phyloP scores from a whole-genome alignment of 495 filamentous ascomycete species.

The Penicillium goetzii region DNA sequence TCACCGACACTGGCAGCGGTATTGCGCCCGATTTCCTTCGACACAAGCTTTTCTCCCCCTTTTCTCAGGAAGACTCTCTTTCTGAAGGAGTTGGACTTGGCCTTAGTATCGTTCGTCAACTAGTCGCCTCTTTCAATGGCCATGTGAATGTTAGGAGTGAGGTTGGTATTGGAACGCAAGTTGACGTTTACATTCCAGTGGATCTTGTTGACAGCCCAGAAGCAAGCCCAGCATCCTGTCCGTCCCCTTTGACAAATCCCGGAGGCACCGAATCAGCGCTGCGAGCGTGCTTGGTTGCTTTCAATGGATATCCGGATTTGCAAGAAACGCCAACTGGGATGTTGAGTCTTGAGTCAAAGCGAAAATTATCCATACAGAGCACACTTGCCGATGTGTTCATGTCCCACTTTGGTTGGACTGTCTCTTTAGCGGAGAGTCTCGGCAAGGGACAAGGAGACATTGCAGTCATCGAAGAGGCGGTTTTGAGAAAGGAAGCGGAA shows the following conservation, averaged over 20 bases:
- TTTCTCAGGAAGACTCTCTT: constrained; percentile 69
- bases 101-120: constrained; percentile 68
- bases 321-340: constrained; percentile 32
- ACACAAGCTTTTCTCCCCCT: constrained; percentile 68
- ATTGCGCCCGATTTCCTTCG: constrained; percentile 69
- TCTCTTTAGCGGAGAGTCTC: constrained; percentile 37
- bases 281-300: constrained; percentile 35
- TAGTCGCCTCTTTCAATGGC: constrained; percentile 62
- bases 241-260: not conserved
- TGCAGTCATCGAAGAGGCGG: constrained; percentile 36
- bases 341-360: constrained; percentile 35
- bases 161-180: constrained; percentile 60
- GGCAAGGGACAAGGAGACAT: constrained; percentile 35
- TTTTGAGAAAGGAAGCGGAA: constrained; percentile 17
- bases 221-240: not conserved
- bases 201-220: constrained; percentile 31
- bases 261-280: not conserved
- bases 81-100: constrained; percentile 70
- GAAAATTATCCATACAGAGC: constrained; percentile 41
- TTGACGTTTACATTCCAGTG: constrained; percentile 57
- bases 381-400: constrained; percentile 37
- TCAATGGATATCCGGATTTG: constrained; percentile 37
- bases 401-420: constrained; percentile 33
- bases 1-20: constrained; percentile 70
- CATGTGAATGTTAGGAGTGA: constrained; percentile 62